Evolutionary conservation across 2,329 filamentous ascomycete genomes (phyloP).

Genomic region (Teratosphaeriaceae sp.): DNA sequence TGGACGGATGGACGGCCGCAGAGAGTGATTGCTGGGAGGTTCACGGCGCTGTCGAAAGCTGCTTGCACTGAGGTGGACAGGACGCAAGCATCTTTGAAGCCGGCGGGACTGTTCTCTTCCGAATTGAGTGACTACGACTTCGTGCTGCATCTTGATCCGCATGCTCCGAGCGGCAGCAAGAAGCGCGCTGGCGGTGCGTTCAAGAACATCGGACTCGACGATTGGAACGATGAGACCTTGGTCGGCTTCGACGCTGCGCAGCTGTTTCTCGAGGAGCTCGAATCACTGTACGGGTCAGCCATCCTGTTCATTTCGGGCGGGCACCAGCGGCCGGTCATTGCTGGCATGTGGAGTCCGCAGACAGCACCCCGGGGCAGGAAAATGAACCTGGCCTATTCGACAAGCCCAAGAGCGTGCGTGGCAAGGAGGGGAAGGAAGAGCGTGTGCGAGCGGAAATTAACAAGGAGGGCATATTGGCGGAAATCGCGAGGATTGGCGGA

Average conservation of each 20-base stretch:
- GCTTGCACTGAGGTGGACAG: conserved; percentile 52
- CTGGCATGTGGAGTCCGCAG: conserved; percentile 59
- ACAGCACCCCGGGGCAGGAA: conserved; percentile 56
- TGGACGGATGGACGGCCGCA: conserved; percentile 72
- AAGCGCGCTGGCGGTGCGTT: conserved; percentile 43
- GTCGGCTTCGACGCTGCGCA: conserved; percentile 55
- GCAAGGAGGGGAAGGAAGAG: conserved; percentile 33
- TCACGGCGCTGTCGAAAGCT: conserved; percentile 74
- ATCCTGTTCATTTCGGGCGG: conserved; percentile 75
- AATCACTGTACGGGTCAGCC: conserved; percentile 57
- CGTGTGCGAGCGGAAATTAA: conserved; percentile 53
- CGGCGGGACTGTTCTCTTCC: conserved; percentile 62
- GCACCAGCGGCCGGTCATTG: conserved; percentile 50
- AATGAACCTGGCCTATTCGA: conserved; percentile 63
- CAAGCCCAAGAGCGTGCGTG: conserved; percentile 39
- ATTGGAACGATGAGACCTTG: conserved; percentile 34
- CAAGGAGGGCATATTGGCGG: conserved; percentile 58
- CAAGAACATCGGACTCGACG: conserved; percentile 70
- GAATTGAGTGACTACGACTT: conserved; percentile 77
- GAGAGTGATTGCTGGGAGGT: conserved; percentile 75
- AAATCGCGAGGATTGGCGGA: conserved; percentile 60
- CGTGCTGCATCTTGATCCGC: conserved; percentile 62
- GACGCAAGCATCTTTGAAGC: conserved; percentile 31
- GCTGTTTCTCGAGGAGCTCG: conserved; percentile 62
- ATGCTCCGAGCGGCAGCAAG: conserved; percentile 20